Base-by-base conservation (phyloP, 176 grass and related monocot genomes). In the Ampelocalamus luodianensis region DNA sequence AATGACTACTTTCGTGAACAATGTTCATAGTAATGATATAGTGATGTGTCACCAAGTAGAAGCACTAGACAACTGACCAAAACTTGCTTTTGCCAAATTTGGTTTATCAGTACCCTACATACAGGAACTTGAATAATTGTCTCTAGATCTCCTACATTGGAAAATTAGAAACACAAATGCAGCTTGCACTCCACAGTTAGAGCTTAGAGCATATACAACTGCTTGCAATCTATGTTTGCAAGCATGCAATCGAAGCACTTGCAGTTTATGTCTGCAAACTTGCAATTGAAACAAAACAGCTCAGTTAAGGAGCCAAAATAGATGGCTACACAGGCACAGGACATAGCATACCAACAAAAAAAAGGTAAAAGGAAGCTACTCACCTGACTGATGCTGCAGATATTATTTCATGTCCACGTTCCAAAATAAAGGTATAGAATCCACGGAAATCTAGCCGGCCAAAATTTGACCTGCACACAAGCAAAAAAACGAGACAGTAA, bases 401-500 rank as follows among this genome's bases (percentile, higher is more conserved):
- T 74, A 99, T 95, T 67, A 99, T 92, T 94, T 99, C 97, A 92
- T 99, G 93, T 50, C 92, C 93, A 72, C 83, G 78, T 66, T 99
- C 97, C 83, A 99, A 89, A 80, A 92, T 45, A 75, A 99, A 94
- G 59, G 93, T 87, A 79, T 96, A 96, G 69, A 99, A 99, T 64
- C 93, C 93, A 51, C 39, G 87, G 79, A 94, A 99, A 89, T 99
- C 90, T 79, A 99, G 68, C 51, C 97, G 77, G 55, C 56, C 78
- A 78, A 99, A 96, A 90, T 99, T 99, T 86, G 97, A 99, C 78
- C 97, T 99, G 82, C 77, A 64, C 66, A 86, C 55, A 39, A 22
- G 10, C 20, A 42, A 86, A 89, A 50, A 60, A 34, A 81, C 42
- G 14, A 77, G 69, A 84, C 14, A 54, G 46, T 49, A 89, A 81